A percentile compares a stretch with the other conserved stretches of the same genome.
These are phyloP conservation scores for Erigeron philadelphicus DNA, from an alignment of 140 eudicot genomes.

Conservation along the genomic window DNA sequence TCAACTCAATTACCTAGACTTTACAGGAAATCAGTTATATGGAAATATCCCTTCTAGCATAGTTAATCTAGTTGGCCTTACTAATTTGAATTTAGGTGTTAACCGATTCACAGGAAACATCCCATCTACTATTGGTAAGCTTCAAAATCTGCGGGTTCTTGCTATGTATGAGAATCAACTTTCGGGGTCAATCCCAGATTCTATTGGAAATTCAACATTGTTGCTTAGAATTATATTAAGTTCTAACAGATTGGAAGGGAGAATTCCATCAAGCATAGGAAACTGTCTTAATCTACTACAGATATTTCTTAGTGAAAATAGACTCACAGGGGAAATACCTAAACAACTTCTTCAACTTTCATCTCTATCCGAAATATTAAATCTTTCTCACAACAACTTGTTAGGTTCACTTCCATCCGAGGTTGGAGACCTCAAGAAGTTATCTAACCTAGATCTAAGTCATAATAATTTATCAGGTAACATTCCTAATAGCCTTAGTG, in stretches of 20 bases:
- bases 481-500: not conserved
- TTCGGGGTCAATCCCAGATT: conserved; percentile 14
- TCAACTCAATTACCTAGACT: not conserved
- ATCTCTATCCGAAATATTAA: not conserved
- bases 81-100: not conserved
- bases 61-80: conserved; percentile 4
- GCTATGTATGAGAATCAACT: not conserved
- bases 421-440: conserved; percentile 1
- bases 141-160: not conserved
- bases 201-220: conserved; percentile 1
- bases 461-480: not conserved
- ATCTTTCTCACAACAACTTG: conserved; percentile 3
- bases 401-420: not conserved
- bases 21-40: not conserved
- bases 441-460: not conserved
- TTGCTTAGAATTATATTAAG: not conserved
- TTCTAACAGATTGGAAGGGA: not conserved
- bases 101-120: not conserved
- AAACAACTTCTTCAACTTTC: conserved; percentile 9
- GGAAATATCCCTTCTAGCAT: not conserved
- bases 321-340: conserved; percentile 18
- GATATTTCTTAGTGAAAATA: not conserved
- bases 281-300: not conserved
- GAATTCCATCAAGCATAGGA: conserved; percentile 16
- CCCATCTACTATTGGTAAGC: conserved; percentile 1